Conservation (phyloP, 352 stramenopile genomes). For the Globisporangium paroecandrum region DNA sequence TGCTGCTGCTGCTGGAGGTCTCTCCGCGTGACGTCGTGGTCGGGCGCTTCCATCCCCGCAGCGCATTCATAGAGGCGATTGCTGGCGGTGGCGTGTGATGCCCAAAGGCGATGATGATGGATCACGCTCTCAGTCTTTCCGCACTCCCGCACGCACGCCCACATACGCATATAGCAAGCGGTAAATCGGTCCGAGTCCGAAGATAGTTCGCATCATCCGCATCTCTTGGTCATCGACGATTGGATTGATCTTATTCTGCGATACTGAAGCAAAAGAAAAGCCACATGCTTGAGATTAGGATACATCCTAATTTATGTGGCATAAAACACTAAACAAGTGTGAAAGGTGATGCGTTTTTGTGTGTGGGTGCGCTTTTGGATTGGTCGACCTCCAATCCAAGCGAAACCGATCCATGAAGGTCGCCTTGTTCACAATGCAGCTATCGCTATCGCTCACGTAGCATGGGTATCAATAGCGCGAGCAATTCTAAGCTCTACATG, state of each 20-base stretch:
- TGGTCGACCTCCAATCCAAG: not conserved
- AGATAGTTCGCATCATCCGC: not conserved
- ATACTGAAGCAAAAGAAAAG: not conserved
- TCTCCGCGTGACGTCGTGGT: not conserved
- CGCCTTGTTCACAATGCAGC: too few relatives aligned
- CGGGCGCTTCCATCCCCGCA: slow-evolving; percentile 7
- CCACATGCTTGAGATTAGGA: not conserved
- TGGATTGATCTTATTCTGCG: not conserved
- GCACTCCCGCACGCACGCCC: not conserved
- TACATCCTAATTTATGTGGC: not conserved
- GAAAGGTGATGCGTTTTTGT: not conserved
- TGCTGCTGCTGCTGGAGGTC: not conserved
- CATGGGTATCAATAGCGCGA: too few relatives aligned
- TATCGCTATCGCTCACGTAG: too few relatives aligned
- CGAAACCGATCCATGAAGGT: not conserved
- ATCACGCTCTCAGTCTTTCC: not conserved
- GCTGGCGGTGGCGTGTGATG: too few relatives aligned
- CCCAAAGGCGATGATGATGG: not conserved
- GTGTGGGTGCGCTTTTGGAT: not conserved
- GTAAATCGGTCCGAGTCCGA: not conserved
- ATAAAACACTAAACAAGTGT: not conserved
- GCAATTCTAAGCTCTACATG: not conserved
- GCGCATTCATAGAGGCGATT: slow-evolving; percentile 1
- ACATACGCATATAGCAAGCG: not conserved
- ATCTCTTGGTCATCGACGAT: not conserved